A percentile compares a stretch with the other conserved stretches of the same genome.
Evolutionary conservation across 2,329 filamentous ascomycete genomes (phyloP).

Genomic region (Apiospora koreana): DNA sequence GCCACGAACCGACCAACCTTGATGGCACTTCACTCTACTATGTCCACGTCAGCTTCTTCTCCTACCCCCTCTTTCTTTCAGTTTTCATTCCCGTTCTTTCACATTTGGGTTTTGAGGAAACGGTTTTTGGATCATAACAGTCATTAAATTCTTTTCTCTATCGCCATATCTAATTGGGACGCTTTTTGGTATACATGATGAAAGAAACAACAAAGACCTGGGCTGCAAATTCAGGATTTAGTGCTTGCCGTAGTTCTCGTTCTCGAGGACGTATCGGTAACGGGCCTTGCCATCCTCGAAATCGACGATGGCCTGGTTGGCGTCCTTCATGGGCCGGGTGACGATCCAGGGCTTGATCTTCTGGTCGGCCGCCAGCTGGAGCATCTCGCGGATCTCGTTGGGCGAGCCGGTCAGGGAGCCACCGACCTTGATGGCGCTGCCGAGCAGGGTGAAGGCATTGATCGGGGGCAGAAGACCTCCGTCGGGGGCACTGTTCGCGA

Average conservation of each 20-base stretch:
- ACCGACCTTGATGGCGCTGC: constrained; percentile 52
- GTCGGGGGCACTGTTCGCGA: constrained; percentile 53
- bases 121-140: neutral
- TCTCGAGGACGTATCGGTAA: constrained; percentile 50
- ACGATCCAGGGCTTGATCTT: constrained; percentile 59
- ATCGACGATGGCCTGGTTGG: constrained; percentile 58
- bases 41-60: neutral
- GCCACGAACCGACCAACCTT: neutral
- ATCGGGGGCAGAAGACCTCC: constrained; percentile 46
- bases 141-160: constrained; percentile 5
- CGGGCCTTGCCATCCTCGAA: constrained; percentile 57
- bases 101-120: neutral
- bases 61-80: neutral
- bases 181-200: neutral
- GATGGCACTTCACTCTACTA: neutral
- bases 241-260: constrained; percentile 37
- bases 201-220: neutral
- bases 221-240: constrained; percentile 15
- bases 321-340: constrained; percentile 56
- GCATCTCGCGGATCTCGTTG: constrained; percentile 61
- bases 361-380: constrained; percentile 59
- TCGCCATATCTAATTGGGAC: neutral
- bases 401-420: constrained; percentile 54
- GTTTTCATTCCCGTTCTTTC: neutral
- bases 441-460: constrained; percentile 58